Conservation (phyloP, 306 rosid genomes). For the Inga laurina region DNA sequence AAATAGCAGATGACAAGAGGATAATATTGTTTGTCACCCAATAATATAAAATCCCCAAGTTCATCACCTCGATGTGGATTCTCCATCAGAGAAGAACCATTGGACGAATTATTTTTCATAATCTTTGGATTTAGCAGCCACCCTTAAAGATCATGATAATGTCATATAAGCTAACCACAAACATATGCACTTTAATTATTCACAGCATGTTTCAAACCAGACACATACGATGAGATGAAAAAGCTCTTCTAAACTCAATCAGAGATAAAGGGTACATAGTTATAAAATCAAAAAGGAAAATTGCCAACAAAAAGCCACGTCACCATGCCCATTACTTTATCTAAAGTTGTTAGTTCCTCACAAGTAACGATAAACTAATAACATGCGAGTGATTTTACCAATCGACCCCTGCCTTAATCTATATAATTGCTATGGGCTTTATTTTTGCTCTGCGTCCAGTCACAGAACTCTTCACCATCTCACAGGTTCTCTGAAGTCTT, state of each 20-base stretch:
- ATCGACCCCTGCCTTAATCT: not conserved
- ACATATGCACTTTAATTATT: conserved; percentile 11
- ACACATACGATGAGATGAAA: not conserved
- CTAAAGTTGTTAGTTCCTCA: conserved; percentile 11
- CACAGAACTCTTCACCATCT: not conserved
- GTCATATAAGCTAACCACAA: conserved; percentile 14
- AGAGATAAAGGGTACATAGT: not conserved
- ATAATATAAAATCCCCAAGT: not conserved
- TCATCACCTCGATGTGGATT: not conserved
- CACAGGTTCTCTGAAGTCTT: not conserved
- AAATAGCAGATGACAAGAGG: not conserved
- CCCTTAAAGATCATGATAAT: not conserved
- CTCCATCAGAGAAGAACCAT: conserved; percentile 1
- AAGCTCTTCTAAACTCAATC: not conserved
- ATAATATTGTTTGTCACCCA: not conserved
- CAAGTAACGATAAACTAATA: conserved; percentile 2
- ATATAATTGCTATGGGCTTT: not conserved
- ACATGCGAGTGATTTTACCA: not conserved
- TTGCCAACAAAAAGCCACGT: conserved; percentile 5
- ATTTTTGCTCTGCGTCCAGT: not conserved
- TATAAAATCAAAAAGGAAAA: not conserved
- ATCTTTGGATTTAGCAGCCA: not conserved
- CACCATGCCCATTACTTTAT: conserved; percentile 1
- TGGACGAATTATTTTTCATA: not conserved
- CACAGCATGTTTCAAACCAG: not conserved